Evolutionary conservation across 179 eudicot genomes (phyloP), one percentile per base, ranked within the genome.

Genomic region (Carnegiea gigantea): DNA sequence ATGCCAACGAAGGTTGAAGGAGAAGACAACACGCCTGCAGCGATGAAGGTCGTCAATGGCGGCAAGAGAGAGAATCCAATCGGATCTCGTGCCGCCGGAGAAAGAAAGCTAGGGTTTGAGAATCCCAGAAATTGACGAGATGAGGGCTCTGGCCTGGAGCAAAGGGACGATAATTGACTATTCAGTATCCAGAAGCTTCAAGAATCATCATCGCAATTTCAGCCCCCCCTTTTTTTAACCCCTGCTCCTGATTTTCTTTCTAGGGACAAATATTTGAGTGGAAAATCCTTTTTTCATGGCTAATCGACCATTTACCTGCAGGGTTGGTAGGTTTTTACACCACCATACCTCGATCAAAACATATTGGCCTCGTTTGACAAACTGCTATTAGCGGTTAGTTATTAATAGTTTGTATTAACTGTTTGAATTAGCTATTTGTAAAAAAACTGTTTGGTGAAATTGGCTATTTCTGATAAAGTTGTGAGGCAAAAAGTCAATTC

Each of bases 71-170:
- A 70, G 28, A 80, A 9, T 23, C 44, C 1, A 18, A 70, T 33
- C 72, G n/a, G 73, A 70, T 70, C 43, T 70, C 44, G 73, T 30
- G 21, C 73, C 73, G 23, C 46, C 73, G 23, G 73, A 70, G 43
- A 70, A 10, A 15, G 73, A n/a, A 36, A 18, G 73, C 73, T 72
- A 80, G 82, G 82, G 77, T 73, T 80, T 72, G 71, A 80, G 20
- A 73, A 38, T 44, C 23, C 48, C 20, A 33, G 71, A 28, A 59
- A 54, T 72, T 54, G 62, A 70, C 49, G 76, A 70, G 28, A 51
- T 1, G 17, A 49, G 82, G 3, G 10, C 46, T 67, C 9, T 67
- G 40, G 72, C 12, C 38, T 3, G 38, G 40, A 0, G 65, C 26
- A 67, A 46, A 33, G 44, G 59, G 65, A 26, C 73, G 46, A 77